These are phyloP conservation scores for Rhodomyrtus psidioides DNA, from an alignment of 441 rosid species.

Conservation along the genomic window DNA sequence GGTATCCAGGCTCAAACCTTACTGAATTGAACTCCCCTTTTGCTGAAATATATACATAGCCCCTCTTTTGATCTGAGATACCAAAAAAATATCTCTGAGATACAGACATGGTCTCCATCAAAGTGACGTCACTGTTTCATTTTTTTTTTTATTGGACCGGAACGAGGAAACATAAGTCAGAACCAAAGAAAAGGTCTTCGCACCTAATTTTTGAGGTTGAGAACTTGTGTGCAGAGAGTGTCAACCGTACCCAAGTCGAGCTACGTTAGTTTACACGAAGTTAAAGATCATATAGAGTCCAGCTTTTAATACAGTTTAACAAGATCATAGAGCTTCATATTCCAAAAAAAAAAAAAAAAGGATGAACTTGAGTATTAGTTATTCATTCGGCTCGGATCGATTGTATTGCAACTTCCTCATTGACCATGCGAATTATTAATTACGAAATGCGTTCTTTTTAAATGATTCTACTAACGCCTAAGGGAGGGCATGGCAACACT, in stretches of 20 bases:
- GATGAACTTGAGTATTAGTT: not conserved
- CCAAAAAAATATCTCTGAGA: too few relatives aligned
- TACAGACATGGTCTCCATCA: not conserved
- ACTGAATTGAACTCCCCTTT: not conserved
- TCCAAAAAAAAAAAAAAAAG: too few relatives aligned
- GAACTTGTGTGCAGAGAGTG: not conserved
- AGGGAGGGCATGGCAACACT: too few relatives aligned
- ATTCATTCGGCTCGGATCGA: not conserved
- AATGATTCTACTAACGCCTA: not conserved
- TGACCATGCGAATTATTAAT: not conserved
- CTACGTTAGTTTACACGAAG: not conserved
- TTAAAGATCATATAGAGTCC: not conserved
- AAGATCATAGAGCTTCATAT: not conserved
- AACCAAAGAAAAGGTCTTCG: not conserved
- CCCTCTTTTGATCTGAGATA: too few relatives aligned
- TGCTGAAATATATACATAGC: not conserved
- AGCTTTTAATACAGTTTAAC: not conserved
- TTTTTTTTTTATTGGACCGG: not conserved
- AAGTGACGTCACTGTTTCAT: not conserved
- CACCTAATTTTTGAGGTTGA: not conserved
- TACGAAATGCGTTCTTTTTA: not conserved
- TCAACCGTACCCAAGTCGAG: not conserved
- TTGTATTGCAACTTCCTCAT: not conserved
- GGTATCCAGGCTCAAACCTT: not conserved
- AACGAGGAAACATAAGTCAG: not conserved